phyloP scores from a whole-genome alignment of 2,329 filamentous ascomycete genomes.

The Cytospora chrysosperma region DNA sequence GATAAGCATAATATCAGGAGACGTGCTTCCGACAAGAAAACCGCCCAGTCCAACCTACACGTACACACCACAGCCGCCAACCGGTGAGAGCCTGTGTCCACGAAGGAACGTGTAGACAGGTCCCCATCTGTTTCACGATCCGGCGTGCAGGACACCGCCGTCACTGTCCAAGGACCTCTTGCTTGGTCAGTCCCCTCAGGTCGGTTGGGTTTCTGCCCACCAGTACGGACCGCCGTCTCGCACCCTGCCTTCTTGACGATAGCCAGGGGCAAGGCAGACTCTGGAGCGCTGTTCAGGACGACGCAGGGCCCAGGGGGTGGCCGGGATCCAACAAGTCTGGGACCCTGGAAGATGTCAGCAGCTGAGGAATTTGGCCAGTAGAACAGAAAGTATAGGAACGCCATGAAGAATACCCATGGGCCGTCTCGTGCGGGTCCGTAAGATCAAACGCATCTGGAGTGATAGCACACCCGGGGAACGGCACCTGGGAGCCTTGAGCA shows the following conservation, averaged over 20 bases:
- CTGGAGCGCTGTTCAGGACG: slow-evolving; percentile 8
- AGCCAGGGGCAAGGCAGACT: slow-evolving; percentile 19
- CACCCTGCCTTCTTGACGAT: slow-evolving; percentile 13
- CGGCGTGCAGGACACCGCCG: slow-evolving; percentile 4
- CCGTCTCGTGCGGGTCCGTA: background rate
- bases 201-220: slow-evolving; percentile 27
- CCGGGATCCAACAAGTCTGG: slow-evolving; percentile 22
- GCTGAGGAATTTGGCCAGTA: background rate
- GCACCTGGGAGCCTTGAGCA: background rate
- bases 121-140: slow-evolving; percentile 22
- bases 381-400: background rate
- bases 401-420: slow-evolving; percentile 1
- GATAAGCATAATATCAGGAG: no score
- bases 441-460: background rate
- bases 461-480: background rate
- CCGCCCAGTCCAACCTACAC: slow-evolving; percentile 25
- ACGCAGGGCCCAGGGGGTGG: slow-evolving; percentile 24
- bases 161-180: background rate
- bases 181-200: slow-evolving; percentile 19
- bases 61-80: slow-evolving; percentile 25
- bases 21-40: slow-evolving; percentile 25
- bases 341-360: slow-evolving; percentile 12
- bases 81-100: slow-evolving; percentile 13
- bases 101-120: slow-evolving; percentile 25
- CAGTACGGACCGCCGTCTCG: slow-evolving; percentile 25